Evolutionary conservation across 2,329 filamentous ascomycete species (phyloP).

Genomic region (Zasmidium cellare): DNA sequence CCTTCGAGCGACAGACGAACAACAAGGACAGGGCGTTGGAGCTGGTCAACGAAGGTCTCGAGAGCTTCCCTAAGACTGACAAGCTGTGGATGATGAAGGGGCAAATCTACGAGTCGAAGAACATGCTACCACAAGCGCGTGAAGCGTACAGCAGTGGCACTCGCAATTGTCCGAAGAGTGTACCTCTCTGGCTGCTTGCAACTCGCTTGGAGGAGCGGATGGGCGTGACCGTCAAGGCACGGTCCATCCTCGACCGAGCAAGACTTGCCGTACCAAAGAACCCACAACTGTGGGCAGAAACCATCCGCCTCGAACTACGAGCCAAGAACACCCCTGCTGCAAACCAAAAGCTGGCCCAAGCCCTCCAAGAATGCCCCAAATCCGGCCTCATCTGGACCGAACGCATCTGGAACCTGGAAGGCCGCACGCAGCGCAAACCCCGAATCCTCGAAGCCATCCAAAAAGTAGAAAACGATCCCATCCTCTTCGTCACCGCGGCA

Average conservation of each 20-base stretch:
- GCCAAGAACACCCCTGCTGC: conserved; percentile 82
- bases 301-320: conserved; percentile 87
- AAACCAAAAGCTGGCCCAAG: conserved; percentile 88
- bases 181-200: conserved; percentile 87
- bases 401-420: conserved; percentile 91
- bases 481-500: conserved; percentile 86
- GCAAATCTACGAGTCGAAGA: conserved; percentile 87
- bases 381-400: conserved; percentile 90
- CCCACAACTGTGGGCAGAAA: conserved; percentile 84
- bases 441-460: conserved; percentile 92
- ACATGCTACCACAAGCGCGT: conserved; percentile 77
- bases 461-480: conserved; percentile 89
- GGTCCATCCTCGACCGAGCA: conserved; percentile 89
- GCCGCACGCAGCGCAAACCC: conserved; percentile 88
- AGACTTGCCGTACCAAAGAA: conserved; percentile 84
- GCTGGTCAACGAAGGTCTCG: conserved; percentile 81
- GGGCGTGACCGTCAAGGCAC: conserved; percentile 84
- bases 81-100: conserved; percentile 99
- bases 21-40: conserved; percentile 80
- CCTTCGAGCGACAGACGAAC: conserved; percentile 83
- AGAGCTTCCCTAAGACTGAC: conserved; percentile 78
- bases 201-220: conserved; percentile 82
- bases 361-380: conserved; percentile 84
- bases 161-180: conserved; percentile 78
- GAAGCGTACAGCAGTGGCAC: conserved; percentile 89